Base-by-base conservation (phyloP, 345 rosid species). In the Salix dunnii region DNA sequence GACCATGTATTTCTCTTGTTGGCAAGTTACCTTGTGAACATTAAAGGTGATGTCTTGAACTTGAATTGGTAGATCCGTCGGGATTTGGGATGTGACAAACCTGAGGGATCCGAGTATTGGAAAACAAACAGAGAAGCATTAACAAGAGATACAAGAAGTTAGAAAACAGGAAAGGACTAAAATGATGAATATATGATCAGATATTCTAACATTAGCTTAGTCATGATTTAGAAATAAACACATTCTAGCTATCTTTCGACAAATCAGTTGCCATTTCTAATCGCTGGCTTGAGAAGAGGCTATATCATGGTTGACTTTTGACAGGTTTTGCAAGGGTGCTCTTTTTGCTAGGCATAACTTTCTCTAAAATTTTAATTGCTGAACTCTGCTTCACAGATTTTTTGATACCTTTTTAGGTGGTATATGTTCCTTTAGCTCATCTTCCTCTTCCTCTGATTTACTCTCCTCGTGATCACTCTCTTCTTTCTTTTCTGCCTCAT, bases 11-110 rank as follows among this genome's bases (percentile, higher is more conserved):
- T 70, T 58, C 31, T 74, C 55, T 55, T 73, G 46, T 65, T 21
- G 48, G 27, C 20, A 38, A 71, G 68, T 69, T 86, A 91, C 97
- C 97, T 91, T 90, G 87, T 94, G 97, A 76, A 88, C 91, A 20
- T 81, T 83, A 69, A 95, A 92, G 72, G 88, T 88, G 67, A 85
- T 76, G 36, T 85, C 90, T 31, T 89, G 87, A 18, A 92, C 88
- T 81, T 89, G 92, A 79, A 92, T 77, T 20, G 87, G 76, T 18
- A 92, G 79, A 88, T 92, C 97, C 58, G 90, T 82, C 46, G 93
- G 94, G 60, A 89, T 87, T 75, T 86, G 91, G 78, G 90, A 81
- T 71, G 81, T 81, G 58, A 86, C 88, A 68, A 83, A 87, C 91
- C 99, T 92, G 86, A 86, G 51, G n/a, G n/a, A n/a, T n/a, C n/a